A percentile compares a stretch with the other conserved stretches of the same genome.
These are phyloP conservation scores for Plasmodium falciparum DNA, from an alignment of 169 alveolate genomes.

Conservation along the genomic window DNA sequence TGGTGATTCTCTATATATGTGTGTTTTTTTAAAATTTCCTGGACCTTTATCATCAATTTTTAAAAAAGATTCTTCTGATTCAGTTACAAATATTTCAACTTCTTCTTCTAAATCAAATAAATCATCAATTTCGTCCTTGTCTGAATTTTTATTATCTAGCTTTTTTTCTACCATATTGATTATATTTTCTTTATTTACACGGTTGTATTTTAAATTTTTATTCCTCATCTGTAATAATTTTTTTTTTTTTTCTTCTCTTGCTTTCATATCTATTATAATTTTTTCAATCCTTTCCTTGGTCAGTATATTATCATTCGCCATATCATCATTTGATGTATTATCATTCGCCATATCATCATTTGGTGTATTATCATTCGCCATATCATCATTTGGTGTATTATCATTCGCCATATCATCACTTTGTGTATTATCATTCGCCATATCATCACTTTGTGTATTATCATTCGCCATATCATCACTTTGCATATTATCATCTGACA, in stretches of 20 bases:
- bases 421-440: not conserved
- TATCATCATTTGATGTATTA: not conserved
- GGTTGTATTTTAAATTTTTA: conserved; percentile 36
- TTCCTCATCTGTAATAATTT: conserved; percentile 40
- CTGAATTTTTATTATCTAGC: not conserved
- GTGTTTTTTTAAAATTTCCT: conserved; percentile 21
- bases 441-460: not conserved
- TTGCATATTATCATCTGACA: not conserved
- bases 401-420: not conserved
- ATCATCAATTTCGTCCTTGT: not conserved
- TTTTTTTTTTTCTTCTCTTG: conserved; percentile 31
- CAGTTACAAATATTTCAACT: conserved; percentile 53
- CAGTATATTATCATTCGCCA: not conserved
- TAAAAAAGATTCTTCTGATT: conserved; percentile 56
- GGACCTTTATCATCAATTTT: conserved; percentile 40
- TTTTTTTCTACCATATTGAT: conserved; percentile 9
- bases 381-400: not conserved
- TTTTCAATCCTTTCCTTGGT: not conserved
- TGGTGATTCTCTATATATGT: conserved; percentile 36
- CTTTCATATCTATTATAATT: not conserved
- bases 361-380: not conserved
- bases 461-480: not conserved
- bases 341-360: not conserved
- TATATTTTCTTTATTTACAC: conserved; percentile 18
- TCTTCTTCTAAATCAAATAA: conserved; percentile 22